Evolutionary conservation across 768 basidiomycete genomes (phyloP).

Genomic region (Tephrocybe sp.): DNA sequence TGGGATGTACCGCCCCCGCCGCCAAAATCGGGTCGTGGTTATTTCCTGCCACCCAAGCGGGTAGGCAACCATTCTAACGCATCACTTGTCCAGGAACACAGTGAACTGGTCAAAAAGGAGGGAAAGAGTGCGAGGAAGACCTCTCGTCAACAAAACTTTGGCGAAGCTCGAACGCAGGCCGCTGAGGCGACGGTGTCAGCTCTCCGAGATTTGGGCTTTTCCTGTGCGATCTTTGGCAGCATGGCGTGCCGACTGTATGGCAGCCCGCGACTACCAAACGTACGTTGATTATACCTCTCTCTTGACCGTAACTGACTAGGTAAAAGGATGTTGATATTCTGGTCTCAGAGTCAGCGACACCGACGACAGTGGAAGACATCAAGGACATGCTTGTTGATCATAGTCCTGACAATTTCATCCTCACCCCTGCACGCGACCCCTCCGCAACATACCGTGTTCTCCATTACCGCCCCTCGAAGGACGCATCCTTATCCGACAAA

Average conservation of each 20-base stretch:
- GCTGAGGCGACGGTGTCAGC: slow-evolving; percentile 1
- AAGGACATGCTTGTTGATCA: slow-evolving; percentile 8
- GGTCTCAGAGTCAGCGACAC: slow-evolving; percentile 1
- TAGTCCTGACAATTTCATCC: slow-evolving; percentile 14
- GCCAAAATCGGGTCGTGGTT: neutral
- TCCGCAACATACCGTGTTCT: slow-evolving; percentile 13
- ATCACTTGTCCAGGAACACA: neutral
- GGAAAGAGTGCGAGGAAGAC: neutral
- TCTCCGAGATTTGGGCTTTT: slow-evolving; percentile 1
- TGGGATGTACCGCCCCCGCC: slow-evolving; percentile 1
- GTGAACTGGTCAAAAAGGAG: neutral
- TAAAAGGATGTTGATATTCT: slow-evolving; percentile 18
- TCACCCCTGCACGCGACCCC: slow-evolving; percentile 13
- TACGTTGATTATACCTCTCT: neutral
- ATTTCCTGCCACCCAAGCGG: slow-evolving; percentile 6
- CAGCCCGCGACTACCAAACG: slow-evolving; percentile 16
- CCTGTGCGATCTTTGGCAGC: slow-evolving; percentile 17
- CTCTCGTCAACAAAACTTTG: slow-evolving; percentile 1
- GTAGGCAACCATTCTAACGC: neutral
- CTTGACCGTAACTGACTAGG: neutral
- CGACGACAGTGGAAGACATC: slow-evolving; percentile 10
- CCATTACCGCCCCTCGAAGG: slow-evolving; percentile 4
- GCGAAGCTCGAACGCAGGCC: neutral
- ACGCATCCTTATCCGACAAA: neutral
- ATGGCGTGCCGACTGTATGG: slow-evolving; percentile 18